Percentiles rank a stretch among this genome's conserved stretches.
Conservation (phyloP, 306 rosid genomes). For the Abrus precatorius region DNA sequence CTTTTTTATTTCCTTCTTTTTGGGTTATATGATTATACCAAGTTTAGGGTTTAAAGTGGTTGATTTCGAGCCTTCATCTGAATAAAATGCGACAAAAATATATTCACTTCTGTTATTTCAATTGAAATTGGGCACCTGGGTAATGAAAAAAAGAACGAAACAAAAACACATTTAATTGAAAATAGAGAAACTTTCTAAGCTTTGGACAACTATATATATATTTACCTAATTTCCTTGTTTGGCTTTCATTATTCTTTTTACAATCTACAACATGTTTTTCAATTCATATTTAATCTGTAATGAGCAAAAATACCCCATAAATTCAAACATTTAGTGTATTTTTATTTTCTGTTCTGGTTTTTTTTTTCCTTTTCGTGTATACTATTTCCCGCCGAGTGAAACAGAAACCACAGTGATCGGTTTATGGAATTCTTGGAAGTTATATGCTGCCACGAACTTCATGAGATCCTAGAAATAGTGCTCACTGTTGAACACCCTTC, state of each 20-base stretch:
- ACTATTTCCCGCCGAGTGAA: conserved; percentile 16
- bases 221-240: conserved; percentile 21
- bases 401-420: not conserved
- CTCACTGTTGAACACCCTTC: conserved; percentile 3
- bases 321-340: not conserved
- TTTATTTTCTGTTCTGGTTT: conserved; percentile 21
- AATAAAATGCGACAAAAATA: not conserved
- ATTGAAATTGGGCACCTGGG: not conserved
- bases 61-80: conserved; percentile 9
- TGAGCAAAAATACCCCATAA: not conserved
- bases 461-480: conserved; percentile 37
- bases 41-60: conserved; percentile 33
- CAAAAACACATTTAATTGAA: not conserved
- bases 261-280: not conserved
- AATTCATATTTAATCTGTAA: not conserved
- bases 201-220: not conserved
- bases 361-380: not conserved
- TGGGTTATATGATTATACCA: not conserved
- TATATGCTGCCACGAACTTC: conserved; percentile 27
- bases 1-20: not conserved
- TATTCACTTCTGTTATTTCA: not conserved
- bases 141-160: not conserved
- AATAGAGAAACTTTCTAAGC: not conserved
- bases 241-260: not conserved
- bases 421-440: conserved; percentile 16